phyloP scores from a whole-genome alignment of 2,329 filamentous ascomycete species.

The Trichocomaceae sp. region DNA sequence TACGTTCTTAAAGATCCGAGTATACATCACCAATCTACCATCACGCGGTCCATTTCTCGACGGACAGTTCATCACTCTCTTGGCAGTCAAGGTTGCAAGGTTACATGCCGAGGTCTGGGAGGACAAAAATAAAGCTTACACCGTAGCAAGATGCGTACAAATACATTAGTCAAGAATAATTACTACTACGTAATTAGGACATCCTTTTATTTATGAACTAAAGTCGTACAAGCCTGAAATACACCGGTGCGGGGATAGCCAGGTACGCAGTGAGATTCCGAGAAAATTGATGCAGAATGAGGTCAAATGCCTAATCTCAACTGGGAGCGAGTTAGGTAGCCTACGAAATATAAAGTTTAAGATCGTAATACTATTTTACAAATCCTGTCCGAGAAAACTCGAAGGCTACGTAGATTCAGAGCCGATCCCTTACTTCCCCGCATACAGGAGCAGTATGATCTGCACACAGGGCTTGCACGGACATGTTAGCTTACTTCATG shows the following conservation, averaged over 20 bases:
- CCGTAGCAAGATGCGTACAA: not conserved
- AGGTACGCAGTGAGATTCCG: not conserved
- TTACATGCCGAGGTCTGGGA: not conserved
- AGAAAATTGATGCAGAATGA: not conserved
- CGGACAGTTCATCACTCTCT: not conserved
- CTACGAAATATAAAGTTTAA: no score
- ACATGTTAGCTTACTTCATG: not conserved
- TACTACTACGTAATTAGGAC: not conserved
- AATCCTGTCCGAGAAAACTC: no score
- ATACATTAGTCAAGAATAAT: not conserved
- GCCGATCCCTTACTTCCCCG: conserved; percentile 5
- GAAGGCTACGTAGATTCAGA: no score
- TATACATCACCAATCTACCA: not conserved
- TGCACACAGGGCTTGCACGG: not conserved
- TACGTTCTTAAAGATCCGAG: not conserved
- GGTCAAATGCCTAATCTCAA: not conserved
- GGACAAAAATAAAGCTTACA: not conserved
- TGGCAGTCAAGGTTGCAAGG: not conserved
- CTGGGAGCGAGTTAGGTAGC: not conserved
- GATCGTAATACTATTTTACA: no score
- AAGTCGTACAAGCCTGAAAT: not conserved
- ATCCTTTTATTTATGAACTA: not conserved
- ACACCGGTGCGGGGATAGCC: not conserved
- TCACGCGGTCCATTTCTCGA: not conserved
- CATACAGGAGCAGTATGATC: not conserved